Percentiles rank a stretch among this genome's conserved stretches.
Conservation (phyloP, 768 basidiomycete species). For the Phaffia tasmanica region DNA sequence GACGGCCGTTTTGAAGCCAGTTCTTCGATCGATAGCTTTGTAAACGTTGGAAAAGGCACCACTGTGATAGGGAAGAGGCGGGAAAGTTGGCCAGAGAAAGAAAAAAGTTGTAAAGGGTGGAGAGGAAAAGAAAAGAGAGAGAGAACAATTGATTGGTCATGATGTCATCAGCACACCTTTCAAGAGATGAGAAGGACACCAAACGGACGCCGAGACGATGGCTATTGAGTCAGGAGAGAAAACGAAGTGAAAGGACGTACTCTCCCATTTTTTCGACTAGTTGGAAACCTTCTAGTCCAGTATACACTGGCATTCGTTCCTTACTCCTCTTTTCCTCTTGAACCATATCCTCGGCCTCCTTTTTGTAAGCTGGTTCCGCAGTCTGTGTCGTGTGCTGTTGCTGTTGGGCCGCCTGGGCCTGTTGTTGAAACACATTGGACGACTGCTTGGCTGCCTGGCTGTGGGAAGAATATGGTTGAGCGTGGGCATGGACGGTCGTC, state of each 20-base stretch:
- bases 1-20: slow-evolving; percentile 65
- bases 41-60: slow-evolving; percentile 99
- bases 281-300: slow-evolving; percentile 68
- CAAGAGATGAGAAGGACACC: neutral
- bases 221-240: slow-evolving; percentile 1
- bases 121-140: slow-evolving; percentile 23
- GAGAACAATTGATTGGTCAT: neutral
- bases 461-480: neutral
- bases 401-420: slow-evolving; percentile 26
- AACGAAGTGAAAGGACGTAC: slow-evolving; percentile 45
- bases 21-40: slow-evolving; percentile 67
- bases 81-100: neutral
- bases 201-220: neutral
- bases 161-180: neutral
- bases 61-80: neutral
- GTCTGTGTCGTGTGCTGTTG: slow-evolving; percentile 28
- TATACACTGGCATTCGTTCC: slow-evolving; percentile 70
- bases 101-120: slow-evolving; percentile 1
- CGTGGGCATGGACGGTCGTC: neutral
- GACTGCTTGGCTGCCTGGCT: neutral
- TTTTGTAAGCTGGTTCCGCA: slow-evolving; percentile 33
- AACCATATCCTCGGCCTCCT: slow-evolving; percentile 55
- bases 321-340: slow-evolving; percentile 63
- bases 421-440: slow-evolving; percentile 35
- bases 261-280: slow-evolving; percentile 85